Evolutionary conservation across 257 asterid species (phyloP), one percentile per base, ranked within the genome.

Genomic region (Ehretia macrophylla): DNA sequence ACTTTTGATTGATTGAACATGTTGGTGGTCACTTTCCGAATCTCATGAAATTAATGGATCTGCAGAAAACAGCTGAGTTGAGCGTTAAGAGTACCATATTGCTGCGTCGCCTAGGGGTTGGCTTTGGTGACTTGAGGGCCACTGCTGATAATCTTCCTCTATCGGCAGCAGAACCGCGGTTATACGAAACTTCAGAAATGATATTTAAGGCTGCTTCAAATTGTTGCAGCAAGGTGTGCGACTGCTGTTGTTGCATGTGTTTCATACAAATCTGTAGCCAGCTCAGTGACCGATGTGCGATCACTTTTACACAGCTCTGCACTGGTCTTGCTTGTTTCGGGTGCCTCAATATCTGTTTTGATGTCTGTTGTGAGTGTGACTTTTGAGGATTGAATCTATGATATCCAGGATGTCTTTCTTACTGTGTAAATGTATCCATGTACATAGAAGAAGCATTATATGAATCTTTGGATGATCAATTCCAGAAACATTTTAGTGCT

Each of bases 181-280:
- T 87, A 42, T 83, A 84, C 12, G 85, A 77, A 60, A 67, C 87
- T 17, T 75, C 90, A 11, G 93, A 82, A 12, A 66, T 68, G 79
- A 69, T 86, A 14, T 48, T 76, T 18, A 73, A 65, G 51, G 87
- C 82, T 11, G 96, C 96, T n/a, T 55, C 89, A 16, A 58, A 55
- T 45, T 64, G 63, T 10, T 85, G 96, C 9, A 60, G 83, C 47
- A 73, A 69, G 67, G 16, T 75, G 70, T n/a, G 73, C 9, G 89
- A 87, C 23, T 50, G 65, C 9, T 83, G 88, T 37, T 90, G 97
- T 72, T 87, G 97, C 75, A 78, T 90, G 91, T 90, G 89, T 52
- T 80, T 70, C 66, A 69, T 90, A 63, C 90, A 72, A 60, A 78
- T 62, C 58, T 87, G 93, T 14, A 63, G 62, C 54, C 68, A 71